Evolutionary conservation across 176 grass and related monocot species (phyloP).

Genomic region (Areca catechu): DNA sequence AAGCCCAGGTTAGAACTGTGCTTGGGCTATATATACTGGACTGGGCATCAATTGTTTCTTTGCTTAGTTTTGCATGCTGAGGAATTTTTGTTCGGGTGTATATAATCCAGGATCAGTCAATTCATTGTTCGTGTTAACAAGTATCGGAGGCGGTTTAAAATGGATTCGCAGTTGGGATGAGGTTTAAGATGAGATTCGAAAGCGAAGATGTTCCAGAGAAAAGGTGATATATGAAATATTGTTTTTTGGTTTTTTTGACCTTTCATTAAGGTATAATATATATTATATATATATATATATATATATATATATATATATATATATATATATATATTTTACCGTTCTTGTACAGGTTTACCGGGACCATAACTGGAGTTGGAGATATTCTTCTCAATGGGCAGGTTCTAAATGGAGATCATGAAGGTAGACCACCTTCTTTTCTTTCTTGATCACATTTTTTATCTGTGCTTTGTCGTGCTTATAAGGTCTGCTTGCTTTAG

Average conservation of each 20-base stretch:
- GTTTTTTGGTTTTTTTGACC: neutral
- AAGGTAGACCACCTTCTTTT: constrained; percentile 36
- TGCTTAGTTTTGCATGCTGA: too few relatives aligned
- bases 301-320: too few relatives aligned
- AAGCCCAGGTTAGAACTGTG: too few relatives aligned
- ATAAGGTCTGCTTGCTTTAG: constrained; percentile 10
- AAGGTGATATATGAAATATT: constrained; percentile 17
- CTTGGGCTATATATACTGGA: too few relatives aligned
- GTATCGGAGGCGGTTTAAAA: constrained; percentile 37
- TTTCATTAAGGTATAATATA: too few relatives aligned
- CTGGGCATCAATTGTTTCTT: too few relatives aligned
- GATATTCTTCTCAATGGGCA: constrained; percentile 61
- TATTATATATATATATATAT: too few relatives aligned
- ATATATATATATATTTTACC: too few relatives aligned
- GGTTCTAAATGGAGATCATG: constrained; percentile 68
- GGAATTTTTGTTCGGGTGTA: too few relatives aligned
- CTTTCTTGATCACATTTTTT: neutral
- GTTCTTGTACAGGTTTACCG: constrained; percentile 47
- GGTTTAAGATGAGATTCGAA: constrained; percentile 53
- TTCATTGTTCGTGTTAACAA: constrained; percentile 51
- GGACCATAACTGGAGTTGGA: constrained; percentile 66
- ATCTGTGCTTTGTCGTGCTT: neutral
- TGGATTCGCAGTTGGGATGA: constrained; percentile 28
- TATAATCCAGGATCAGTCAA: constrained; percentile 46
- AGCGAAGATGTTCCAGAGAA: constrained; percentile 48